phyloP scores from a whole-genome alignment of 805 yeast species.

The Teunomyces kruisii region DNA sequence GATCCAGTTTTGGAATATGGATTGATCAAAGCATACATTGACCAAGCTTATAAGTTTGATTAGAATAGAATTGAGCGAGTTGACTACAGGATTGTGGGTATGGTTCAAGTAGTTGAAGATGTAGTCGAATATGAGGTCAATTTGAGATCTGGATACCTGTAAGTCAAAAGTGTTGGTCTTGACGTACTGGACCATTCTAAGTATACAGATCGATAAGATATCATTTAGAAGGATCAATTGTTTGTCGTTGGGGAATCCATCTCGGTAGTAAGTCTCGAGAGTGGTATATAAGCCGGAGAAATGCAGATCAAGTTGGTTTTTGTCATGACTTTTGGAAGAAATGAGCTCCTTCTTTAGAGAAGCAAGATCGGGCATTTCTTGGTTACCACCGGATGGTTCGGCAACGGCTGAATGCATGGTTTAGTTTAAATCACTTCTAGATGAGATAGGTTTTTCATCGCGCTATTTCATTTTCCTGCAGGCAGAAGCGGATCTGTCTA shows the following conservation, averaged over 20 bases:
- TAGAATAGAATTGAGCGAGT: slow-evolving; percentile 64
- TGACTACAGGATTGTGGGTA: slow-evolving; percentile 67
- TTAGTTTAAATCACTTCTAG: too few species aligned
- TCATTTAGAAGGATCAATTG: slow-evolving; percentile 37
- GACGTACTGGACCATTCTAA: slow-evolving; percentile 48
- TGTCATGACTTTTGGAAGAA: neutral
- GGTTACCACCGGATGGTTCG: too few species aligned
- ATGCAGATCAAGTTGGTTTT: neutral
- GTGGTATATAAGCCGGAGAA: neutral
- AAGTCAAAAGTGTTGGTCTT: slow-evolving; percentile 10
- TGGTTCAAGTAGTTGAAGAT: slow-evolving; percentile 70
- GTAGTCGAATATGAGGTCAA: slow-evolving; percentile 45
- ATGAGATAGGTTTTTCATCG: too few species aligned
- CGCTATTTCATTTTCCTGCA: too few species aligned
- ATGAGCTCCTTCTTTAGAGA: neutral
- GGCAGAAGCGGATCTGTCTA: too few species aligned
- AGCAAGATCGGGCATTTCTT: neutral
- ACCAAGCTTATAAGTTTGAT: slow-evolving; percentile 40
- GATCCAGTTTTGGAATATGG: slow-evolving; percentile 47
- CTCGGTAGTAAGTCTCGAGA: neutral
- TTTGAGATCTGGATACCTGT: slow-evolving; percentile 16
- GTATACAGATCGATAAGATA: slow-evolving; percentile 62
- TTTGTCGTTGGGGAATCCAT: slow-evolving; percentile 9
- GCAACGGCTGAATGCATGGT: too few species aligned
- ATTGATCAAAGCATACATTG: slow-evolving; percentile 11